Percentiles rank a stretch among this genome's conserved stretches.
These are phyloP conservation scores for Alternaria ventricosa DNA, from an alignment of 2,329 filamentous ascomycete genomes.

Conservation along the genomic window DNA sequence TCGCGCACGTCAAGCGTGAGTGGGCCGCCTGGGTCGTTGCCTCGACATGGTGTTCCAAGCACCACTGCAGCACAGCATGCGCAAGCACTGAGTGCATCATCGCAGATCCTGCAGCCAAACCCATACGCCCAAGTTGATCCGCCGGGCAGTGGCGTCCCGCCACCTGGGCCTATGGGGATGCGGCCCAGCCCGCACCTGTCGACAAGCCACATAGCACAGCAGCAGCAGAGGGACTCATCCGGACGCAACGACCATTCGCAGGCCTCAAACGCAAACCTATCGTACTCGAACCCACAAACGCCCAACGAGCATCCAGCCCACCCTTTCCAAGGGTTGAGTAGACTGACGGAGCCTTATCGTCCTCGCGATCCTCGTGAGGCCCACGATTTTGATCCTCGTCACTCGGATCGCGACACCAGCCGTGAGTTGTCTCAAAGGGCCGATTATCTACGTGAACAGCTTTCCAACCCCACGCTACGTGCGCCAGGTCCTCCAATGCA, in stretches of 20 bases:
- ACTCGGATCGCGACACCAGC: conserved; percentile 42
- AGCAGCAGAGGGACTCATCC: conserved; percentile 37
- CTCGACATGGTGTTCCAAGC: conserved; percentile 33
- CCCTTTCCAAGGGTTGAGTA: conserved; percentile 31
- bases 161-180: conserved; percentile 45
- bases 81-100: conserved; percentile 25
- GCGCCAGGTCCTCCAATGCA: conserved; percentile 29
- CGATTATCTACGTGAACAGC: conserved; percentile 41
- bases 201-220: conserved; percentile 36
- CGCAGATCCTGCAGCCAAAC: conserved; percentile 46
- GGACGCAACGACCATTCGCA: conserved; percentile 44
- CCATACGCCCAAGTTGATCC: conserved; percentile 48
- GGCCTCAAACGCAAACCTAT: conserved; percentile 35
- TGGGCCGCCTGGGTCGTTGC: conserved; percentile 30
- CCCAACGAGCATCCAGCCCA: conserved; percentile 37
- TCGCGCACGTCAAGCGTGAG: conserved; percentile 46
- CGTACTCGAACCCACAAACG: conserved; percentile 44
- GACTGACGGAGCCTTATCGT: conserved; percentile 37
- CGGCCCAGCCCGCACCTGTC: conserved; percentile 46
- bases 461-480: conserved; percentile 29
- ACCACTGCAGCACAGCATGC: conserved; percentile 27
- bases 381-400: conserved; percentile 39
- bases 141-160: conserved; percentile 33
- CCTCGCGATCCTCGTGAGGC: conserved; percentile 38
- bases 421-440: conserved; percentile 40